Percentiles rank a stretch among this genome's conserved stretches.
phyloP scores from a whole-genome alignment of 306 rosid genomes.

The Sicyos edulis region DNA sequence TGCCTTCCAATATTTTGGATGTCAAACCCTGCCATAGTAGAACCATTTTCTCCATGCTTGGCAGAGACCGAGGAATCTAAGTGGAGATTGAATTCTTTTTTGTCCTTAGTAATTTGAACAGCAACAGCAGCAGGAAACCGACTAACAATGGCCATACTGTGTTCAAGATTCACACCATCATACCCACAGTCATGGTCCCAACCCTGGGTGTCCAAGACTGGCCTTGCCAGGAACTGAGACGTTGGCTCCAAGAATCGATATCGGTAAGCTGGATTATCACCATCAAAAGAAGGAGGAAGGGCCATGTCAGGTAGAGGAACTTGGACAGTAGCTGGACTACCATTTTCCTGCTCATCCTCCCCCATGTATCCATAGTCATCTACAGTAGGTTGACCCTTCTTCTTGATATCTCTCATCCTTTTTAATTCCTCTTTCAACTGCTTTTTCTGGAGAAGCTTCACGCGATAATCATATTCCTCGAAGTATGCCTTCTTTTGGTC shows the following conservation, averaged over 20 bases:
- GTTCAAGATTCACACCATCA: slow-evolving; percentile 90
- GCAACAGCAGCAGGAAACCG: slow-evolving; percentile 69
- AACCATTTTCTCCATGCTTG: slow-evolving; percentile 79
- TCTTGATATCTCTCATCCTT: slow-evolving; percentile 86
- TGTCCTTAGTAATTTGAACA: slow-evolving; percentile 91
- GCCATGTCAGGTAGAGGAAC: slow-evolving; percentile 93
- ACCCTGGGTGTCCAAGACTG: slow-evolving; percentile 85
- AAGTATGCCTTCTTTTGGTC: slow-evolving; percentile 78
- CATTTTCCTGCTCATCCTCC: slow-evolving; percentile 79
- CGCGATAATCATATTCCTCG: slow-evolving; percentile 95
- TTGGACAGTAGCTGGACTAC: slow-evolving; percentile 86
- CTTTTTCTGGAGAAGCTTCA: slow-evolving; percentile 88
- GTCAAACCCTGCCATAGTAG: slow-evolving; percentile 95
- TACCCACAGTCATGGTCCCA: slow-evolving; percentile 99
- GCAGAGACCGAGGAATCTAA: slow-evolving; percentile 88
- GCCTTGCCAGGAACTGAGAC: slow-evolving; percentile 88
- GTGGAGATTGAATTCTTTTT: slow-evolving; percentile 89
- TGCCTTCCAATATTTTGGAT: slow-evolving; percentile 63
- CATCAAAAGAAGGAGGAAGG: slow-evolving; percentile 87
- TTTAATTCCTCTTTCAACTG: slow-evolving; percentile 92
- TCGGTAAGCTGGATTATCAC: slow-evolving; percentile 80
- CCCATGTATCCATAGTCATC: slow-evolving; percentile 47
- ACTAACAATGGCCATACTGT: slow-evolving; percentile 54
- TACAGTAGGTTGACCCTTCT: slow-evolving; percentile 46
- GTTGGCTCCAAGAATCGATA: slow-evolving; percentile 96